These are phyloP conservation scores for Osmanthus fragrans DNA, from an alignment of 257 asterid species.

Conservation along the genomic window DNA sequence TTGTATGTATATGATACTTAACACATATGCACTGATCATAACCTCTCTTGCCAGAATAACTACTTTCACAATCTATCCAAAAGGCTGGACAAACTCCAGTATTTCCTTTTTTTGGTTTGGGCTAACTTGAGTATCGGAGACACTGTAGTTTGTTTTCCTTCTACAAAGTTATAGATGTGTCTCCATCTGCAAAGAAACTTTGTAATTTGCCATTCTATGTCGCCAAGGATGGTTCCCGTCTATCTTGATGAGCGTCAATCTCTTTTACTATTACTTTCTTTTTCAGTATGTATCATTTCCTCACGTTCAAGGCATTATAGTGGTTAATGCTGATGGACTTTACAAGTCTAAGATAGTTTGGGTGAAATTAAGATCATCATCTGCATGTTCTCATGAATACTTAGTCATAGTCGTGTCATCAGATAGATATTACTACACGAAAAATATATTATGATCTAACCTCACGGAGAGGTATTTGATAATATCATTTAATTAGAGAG, in stretches of 20 bases:
- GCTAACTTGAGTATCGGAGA: background rate
- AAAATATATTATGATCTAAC: background rate
- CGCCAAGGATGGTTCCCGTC: no score
- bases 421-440: background rate
- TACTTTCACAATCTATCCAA: background rate
- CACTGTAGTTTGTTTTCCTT: background rate
- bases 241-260: no score
- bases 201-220: no score
- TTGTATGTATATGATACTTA: background rate
- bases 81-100: background rate
- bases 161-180: background rate
- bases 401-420: background rate
- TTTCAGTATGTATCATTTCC: background rate
- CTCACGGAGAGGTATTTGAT: background rate
- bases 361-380: background rate
- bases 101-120: background rate
- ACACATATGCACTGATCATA: background rate
- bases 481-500: background rate
- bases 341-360: background rate
- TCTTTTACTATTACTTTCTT: no score
- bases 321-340: background rate
- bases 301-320: background rate
- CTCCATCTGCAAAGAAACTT: no score
- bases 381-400: background rate
- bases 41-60: background rate